phyloP scores from a whole-genome alignment of 1,284 basidiomycete species.

The Ustilago hordei region DNA sequence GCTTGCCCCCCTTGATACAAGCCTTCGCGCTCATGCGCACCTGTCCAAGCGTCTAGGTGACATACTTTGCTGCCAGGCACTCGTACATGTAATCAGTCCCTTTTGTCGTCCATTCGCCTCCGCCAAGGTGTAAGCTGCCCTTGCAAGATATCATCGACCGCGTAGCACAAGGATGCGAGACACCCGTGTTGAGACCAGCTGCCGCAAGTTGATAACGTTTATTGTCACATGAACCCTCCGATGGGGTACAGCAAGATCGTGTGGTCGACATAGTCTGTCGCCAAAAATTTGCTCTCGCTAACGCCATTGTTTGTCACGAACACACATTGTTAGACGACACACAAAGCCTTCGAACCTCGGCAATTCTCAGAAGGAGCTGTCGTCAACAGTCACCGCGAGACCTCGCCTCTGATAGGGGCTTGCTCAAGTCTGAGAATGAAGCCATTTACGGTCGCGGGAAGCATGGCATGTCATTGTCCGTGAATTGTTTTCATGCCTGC shows the following conservation, averaged over 20 bases:
- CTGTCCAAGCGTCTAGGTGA: conserved; percentile 1
- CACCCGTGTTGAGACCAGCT: neutral
- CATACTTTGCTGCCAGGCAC: neutral
- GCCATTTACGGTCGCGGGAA: neutral
- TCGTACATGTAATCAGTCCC: neutral
- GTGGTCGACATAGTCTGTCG: neutral
- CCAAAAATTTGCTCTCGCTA: neutral
- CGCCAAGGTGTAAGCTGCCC: neutral
- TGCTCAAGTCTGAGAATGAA: neutral
- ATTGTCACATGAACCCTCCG: neutral
- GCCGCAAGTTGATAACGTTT: neutral
- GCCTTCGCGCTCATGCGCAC: neutral
- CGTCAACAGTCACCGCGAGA: neutral
- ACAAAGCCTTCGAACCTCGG: neutral
- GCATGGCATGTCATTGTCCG: neutral
- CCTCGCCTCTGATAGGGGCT: neutral
- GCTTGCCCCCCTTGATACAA: neutral
- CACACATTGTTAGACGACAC: neutral
- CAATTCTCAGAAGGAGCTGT: neutral
- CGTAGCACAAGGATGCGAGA: no score
- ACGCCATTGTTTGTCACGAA: neutral
- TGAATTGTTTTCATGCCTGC: conserved; percentile 12
- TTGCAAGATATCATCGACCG: no score
- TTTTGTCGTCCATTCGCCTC: neutral
- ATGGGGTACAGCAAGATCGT: neutral